Evolutionary conservation across 1,284 basidiomycete species (phyloP).

Genomic region (Microbotryum silenes-acaulis): DNA sequence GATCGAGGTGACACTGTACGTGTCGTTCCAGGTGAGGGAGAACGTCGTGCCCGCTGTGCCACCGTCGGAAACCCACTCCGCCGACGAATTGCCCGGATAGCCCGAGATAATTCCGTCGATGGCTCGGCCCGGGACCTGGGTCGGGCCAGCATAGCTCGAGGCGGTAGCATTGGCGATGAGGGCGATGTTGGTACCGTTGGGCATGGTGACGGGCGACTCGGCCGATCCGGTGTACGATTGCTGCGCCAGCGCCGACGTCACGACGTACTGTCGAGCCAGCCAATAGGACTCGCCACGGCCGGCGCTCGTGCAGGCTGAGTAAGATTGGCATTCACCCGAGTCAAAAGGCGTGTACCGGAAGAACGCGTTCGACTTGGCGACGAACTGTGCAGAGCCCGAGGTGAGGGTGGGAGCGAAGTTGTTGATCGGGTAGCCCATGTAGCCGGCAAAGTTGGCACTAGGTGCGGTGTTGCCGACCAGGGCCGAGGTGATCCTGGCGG

Average conservation of each 20-base stretch:
- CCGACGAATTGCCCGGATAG: constrained; percentile 28
- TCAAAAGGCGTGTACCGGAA: constrained; percentile 34
- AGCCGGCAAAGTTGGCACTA: constrained; percentile 18
- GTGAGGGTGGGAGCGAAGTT: constrained; percentile 1
- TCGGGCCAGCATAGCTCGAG: constrained; percentile 7
- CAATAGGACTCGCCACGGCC: constrained; percentile 31
- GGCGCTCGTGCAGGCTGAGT: constrained; percentile 11
- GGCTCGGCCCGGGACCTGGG: constrained; percentile 16
- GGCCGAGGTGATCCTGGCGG: constrained; percentile 15
- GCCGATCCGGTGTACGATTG: constrained; percentile 15
- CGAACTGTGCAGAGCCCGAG: background rate
- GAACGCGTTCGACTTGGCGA: constrained; percentile 23
- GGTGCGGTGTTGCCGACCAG: constrained; percentile 12
- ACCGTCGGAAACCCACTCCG: constrained; percentile 25
- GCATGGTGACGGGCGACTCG: constrained; percentile 8
- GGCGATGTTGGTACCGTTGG: constrained; percentile 23
- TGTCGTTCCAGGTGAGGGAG: constrained; percentile 18
- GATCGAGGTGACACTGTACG: constrained; percentile 16
- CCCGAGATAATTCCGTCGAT: constrained; percentile 25
- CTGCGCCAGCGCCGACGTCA: constrained; percentile 12
- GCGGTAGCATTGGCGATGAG: constrained; percentile 16
- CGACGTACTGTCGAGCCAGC: constrained; percentile 27
- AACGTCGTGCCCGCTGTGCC: constrained; percentile 13
- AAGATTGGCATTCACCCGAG: constrained; percentile 20
- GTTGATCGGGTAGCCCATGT: constrained; percentile 26